Percentiles rank a stretch among this genome's conserved stretches.
Conservation (phyloP, 495 filamentous ascomycete genomes). For the Gamarada debralockiae region DNA sequence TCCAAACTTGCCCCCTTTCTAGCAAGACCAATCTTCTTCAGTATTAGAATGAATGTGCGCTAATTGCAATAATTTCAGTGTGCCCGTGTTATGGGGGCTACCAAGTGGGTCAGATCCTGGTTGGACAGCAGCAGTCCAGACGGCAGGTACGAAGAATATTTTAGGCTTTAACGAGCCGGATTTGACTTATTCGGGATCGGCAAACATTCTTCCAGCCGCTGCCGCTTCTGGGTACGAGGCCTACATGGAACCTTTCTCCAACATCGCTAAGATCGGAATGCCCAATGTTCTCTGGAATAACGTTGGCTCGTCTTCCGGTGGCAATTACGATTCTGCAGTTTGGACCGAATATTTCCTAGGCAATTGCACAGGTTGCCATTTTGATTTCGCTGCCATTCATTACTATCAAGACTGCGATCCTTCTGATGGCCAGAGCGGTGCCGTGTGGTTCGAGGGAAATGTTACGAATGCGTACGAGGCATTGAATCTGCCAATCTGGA, state of each 20-base stretch:
- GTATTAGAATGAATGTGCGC: no score
- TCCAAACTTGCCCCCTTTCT: not conserved
- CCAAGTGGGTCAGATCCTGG: slow-evolving; percentile 41
- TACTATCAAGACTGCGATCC: slow-evolving; percentile 56
- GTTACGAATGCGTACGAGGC: slow-evolving; percentile 45
- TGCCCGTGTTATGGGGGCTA: slow-evolving; percentile 71
- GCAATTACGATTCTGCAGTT: slow-evolving; percentile 44
- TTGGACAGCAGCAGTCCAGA: slow-evolving; percentile 58
- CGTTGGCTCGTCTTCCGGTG: slow-evolving; percentile 52
- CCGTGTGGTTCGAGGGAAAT: slow-evolving; percentile 52
- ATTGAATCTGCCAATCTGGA: slow-evolving; percentile 59
- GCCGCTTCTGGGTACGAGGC: slow-evolving; percentile 59
- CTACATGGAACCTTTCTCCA: slow-evolving; percentile 65
- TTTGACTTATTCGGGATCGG: slow-evolving; percentile 43
- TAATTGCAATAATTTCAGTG: slow-evolving; percentile 42
- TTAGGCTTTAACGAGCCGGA: slow-evolving; percentile 90
- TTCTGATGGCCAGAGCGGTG: slow-evolving; percentile 21
- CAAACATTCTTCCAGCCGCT: slow-evolving; percentile 55
- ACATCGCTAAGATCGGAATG: slow-evolving; percentile 59
- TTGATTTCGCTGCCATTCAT: slow-evolving; percentile 63
- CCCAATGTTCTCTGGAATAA: slow-evolving; percentile 52
- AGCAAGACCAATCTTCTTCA: not conserved
- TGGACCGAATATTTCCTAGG: slow-evolving; percentile 61
- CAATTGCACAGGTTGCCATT: slow-evolving; percentile 53
- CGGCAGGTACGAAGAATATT: slow-evolving; percentile 54